These are phyloP conservation scores for Populus ilicifolia DNA, from an alignment of 345 rosid species.

Conservation along the genomic window DNA sequence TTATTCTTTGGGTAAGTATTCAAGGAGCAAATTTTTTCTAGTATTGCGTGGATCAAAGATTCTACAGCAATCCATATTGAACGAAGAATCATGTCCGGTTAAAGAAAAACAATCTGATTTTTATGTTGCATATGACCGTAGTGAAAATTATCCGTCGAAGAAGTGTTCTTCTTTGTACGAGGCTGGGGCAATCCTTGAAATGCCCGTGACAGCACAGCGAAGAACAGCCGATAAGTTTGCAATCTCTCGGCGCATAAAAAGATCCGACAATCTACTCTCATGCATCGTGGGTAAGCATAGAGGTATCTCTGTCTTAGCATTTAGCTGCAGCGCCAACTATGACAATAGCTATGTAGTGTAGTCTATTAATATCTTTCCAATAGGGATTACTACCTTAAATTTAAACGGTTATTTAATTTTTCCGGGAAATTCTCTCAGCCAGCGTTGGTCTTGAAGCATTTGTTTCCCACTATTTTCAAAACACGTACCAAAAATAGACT, in stretches of 20 bases:
- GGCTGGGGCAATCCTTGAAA: background rate
- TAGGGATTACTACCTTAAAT: background rate
- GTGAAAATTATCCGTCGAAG: too few relatives aligned
- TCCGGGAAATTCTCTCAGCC: conserved; percentile 13
- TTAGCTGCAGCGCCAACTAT: background rate
- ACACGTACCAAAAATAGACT: background rate
- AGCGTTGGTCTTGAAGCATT: background rate
- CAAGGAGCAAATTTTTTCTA: background rate
- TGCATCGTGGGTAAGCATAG: background rate
- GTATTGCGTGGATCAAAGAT: background rate
- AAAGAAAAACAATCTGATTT: background rate
- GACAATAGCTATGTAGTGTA: background rate
- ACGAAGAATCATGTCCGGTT: background rate
- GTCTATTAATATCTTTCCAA: background rate
- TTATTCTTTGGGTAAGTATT: background rate
- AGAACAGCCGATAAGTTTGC: background rate
- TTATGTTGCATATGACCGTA: background rate
- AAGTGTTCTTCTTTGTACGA: background rate
- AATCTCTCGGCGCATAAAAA: background rate
- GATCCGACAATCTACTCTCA: background rate
- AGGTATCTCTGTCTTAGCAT: background rate
- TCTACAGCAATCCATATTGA: background rate
- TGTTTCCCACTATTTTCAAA: conserved; percentile 1
- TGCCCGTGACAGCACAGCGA: background rate
- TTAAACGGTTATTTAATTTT: background rate